A percentile compares a stretch with the other conserved stretches of the same genome.
phyloP scores from a whole-genome alignment of 2,329 filamentous ascomycete species.

The Claviceps quebecensis region DNA sequence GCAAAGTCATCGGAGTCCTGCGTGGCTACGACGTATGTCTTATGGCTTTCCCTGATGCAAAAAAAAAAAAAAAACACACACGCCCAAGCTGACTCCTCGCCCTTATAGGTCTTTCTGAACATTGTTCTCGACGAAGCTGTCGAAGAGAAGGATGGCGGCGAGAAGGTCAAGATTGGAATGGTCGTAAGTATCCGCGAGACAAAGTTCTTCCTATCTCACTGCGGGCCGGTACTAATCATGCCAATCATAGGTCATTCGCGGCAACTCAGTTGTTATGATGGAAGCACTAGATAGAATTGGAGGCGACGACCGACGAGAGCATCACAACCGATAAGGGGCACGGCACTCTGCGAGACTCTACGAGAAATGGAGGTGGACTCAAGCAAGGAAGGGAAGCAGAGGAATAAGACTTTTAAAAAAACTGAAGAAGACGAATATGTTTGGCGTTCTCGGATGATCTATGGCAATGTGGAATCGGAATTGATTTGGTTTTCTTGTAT shows the following conservation, averaged over 20 bases:
- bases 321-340: conserved; percentile 13
- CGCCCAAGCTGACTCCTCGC: background rate
- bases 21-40: conserved; percentile 82
- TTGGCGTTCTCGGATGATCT: conserved; percentile 21
- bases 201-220: background rate
- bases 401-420: background rate
- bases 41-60: background rate
- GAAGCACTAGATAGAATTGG: conserved; percentile 64
- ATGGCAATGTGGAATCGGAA: conserved; percentile 5
- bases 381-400: background rate
- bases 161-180: conserved; percentile 85
- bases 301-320: conserved; percentile 38
- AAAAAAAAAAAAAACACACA: background rate
- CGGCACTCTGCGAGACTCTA: conserved; percentile 6
- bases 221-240: background rate
- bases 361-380: conserved; percentile 7
- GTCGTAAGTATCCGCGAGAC: conserved; percentile 46
- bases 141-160: conserved; percentile 83
- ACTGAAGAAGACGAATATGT: conserved; percentile 7
- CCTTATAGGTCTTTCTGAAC: conserved; percentile 78
- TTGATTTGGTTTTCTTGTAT: background rate
- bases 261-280: conserved; percentile 97
- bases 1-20: conserved; percentile 89
- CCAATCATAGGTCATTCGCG: conserved; percentile 65
- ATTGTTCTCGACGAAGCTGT: conserved; percentile 94